Conservation (phyloP, 371 early-diverging fungal genomes). For the Circinella minor region DNA sequence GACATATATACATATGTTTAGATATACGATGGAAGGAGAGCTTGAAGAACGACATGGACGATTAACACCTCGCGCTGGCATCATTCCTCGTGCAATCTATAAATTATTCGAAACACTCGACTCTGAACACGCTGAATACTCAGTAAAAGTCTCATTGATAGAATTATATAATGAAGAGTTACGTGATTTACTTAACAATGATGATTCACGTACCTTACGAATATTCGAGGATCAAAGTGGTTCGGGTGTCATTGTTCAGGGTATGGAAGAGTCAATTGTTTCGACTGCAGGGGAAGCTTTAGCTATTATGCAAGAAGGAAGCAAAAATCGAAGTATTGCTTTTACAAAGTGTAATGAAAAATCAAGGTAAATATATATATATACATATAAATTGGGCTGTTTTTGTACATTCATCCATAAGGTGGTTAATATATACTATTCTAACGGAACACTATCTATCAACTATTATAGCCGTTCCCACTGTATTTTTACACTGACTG, state of each 20-base stretch:
- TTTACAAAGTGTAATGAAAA: constrained; percentile 91
- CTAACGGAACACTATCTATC: too few relatives aligned
- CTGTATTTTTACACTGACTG: constrained; percentile 90
- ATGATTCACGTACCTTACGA: constrained; percentile 49
- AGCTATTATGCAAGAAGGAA: constrained; percentile 75
- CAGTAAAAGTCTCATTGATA: constrained; percentile 85
- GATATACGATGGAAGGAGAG: constrained; percentile 87
- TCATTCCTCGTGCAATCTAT: constrained; percentile 89
- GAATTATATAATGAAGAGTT: constrained; percentile 99
- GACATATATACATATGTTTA: constrained; percentile 4
- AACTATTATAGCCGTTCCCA: constrained; percentile 80
- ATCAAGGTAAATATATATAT: constrained; percentile 61
- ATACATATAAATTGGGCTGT: too few relatives aligned
- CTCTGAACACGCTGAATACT: constrained; percentile 61
- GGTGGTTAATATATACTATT: too few relatives aligned
- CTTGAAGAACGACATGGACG: constrained; percentile 52
- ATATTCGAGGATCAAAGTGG: constrained; percentile 73
- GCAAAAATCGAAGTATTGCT: constrained; percentile 80
- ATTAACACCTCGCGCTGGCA: constrained; percentile 67
- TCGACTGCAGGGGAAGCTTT: constrained; percentile 78
- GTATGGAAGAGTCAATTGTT: constrained; percentile 78
- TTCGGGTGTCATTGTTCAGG: constrained; percentile 81
- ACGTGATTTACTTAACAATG: constrained; percentile 79
- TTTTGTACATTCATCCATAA: too few relatives aligned
- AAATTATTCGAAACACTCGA: constrained; percentile 80